Evolutionary conservation across 352 stramenopile species (phyloP).

Genomic region (Aphanomyces cochlioides): DNA sequence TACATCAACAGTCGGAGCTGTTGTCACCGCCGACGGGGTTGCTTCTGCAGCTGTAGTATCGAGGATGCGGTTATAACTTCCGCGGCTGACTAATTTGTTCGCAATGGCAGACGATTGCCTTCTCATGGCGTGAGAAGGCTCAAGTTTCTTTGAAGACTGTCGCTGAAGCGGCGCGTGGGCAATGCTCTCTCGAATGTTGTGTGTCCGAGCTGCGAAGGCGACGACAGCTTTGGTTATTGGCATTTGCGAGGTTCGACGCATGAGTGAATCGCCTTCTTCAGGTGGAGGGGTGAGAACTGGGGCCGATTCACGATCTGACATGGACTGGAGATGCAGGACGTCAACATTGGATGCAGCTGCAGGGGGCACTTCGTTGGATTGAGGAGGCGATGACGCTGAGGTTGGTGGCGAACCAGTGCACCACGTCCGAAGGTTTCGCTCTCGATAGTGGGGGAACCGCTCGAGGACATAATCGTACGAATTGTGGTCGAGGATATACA

Average conservation of each 20-base stretch:
- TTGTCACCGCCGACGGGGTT: no score
- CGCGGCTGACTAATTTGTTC: no score
- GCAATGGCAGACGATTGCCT: no score
- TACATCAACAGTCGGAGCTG: no score
- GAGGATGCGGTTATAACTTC: no score
- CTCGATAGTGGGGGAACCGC: slow-evolving; percentile 71
- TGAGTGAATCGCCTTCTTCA: background rate
- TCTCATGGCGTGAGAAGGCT: no score
- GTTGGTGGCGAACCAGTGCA: background rate
- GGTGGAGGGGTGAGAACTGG: background rate
- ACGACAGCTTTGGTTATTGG: no score
- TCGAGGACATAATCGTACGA: slow-evolving; percentile 62
- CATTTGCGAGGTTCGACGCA: background rate
- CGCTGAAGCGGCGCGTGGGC: background rate
- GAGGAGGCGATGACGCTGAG: no score
- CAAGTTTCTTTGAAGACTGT: no score
- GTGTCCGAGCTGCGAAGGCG: no score
- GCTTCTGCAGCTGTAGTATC: no score
- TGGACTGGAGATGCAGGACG: slow-evolving; percentile 8
- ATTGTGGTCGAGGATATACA: slow-evolving; percentile 77
- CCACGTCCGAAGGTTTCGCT: slow-evolving; percentile 71
- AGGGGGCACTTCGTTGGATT: background rate
- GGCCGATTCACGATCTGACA: background rate
- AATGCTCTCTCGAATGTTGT: background rate
- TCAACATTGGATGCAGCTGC: background rate